Evolutionary conservation across 164 flowering plant genomes (phyloP).

Genomic region (Paratinospora sagittata): DNA sequence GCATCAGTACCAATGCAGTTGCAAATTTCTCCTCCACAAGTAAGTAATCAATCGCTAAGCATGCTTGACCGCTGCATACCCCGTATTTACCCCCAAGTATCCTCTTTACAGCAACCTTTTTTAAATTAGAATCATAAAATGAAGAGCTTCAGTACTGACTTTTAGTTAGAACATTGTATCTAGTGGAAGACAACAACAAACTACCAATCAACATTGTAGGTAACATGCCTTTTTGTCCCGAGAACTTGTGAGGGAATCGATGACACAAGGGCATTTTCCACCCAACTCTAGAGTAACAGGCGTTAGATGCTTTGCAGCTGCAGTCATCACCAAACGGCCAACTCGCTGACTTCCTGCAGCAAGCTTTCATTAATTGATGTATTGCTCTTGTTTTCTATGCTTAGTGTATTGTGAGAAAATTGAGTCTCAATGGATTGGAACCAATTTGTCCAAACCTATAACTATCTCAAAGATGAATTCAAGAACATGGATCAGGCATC

Average conservation of each 20-base stretch:
- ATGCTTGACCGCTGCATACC: conserved; percentile 67
- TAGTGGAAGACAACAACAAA: background rate
- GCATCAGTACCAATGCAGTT: conserved; percentile 41
- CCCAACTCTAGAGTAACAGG: conserved; percentile 91
- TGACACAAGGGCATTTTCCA: conserved; percentile 77
- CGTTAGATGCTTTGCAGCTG: conserved; percentile 82
- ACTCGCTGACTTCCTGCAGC: conserved; percentile 61
- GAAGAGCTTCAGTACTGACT: background rate
- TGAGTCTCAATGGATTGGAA: no score
- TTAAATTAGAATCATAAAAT: background rate
- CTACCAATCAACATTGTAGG: background rate
- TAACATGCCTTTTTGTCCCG: conserved; percentile 43
- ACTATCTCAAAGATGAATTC: no score
- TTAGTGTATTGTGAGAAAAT: no score
- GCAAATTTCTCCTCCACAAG: conserved; percentile 58
- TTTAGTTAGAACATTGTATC: background rate
- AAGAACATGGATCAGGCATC: no score
- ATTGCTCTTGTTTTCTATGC: no score
- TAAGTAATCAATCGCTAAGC: conserved; percentile 67
- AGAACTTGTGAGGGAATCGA: conserved; percentile 40
- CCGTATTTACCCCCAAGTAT: conserved; percentile 68
- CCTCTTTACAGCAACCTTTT: conserved; percentile 58
- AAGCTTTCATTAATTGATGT: background rate
- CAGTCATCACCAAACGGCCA: conserved; percentile 68
- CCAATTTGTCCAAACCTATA: no score